Base-by-base conservation (phyloP, 768 basidiomycete species). In the Clavaria fumosa region DNA sequence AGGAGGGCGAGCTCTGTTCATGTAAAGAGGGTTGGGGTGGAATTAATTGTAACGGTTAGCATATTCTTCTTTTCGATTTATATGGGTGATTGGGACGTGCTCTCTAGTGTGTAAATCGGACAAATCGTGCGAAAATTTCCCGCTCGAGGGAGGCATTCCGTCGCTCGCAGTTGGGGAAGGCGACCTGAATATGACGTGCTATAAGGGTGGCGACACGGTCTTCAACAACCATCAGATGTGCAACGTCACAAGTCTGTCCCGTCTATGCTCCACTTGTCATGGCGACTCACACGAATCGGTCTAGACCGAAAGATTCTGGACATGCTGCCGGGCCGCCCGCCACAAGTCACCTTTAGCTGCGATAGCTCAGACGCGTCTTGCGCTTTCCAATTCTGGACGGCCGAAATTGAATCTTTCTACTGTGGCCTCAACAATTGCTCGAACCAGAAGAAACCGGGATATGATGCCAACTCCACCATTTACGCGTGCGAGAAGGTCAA, bases 381-480 rank as follows among this genome's bases (percentile, higher is more conserved):
- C 53, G 73, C 75, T 17, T 99, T 99, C 68, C 91, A 99, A 57
- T 99, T 99, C 62, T 99, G 95, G 95, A 86, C 89, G 6, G 89
- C 81, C 4, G 67, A 83, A 48, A 70, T 88, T 39, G 93, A 99
- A 54, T 91, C 88, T 0, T 97, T 99, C 58, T 96, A 95, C 58
- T 99, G 95, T 57, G 72, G 73, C 7, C 67, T 99, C 38, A 67
- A 82, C 30, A 53, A 69, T 12, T 97, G 95, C 52, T 54, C 50
- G 3, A 73, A 73, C 4, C 50, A 63, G 23, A 50, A 41, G 1
- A 53, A 54, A 19, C 49, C 60, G 1, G 75, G 69, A 5, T 78
- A 74, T 51, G 70, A 78, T 38, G 58, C 60, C 18, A 90, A 95
- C 50, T 60, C 60, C 11, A 95, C 86, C 1, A 55, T 63, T 6